Evolutionary conservation across 768 basidiomycete species (phyloP), one percentile per base, ranked within the genome.

Genomic region (Suillus weaverae): DNA sequence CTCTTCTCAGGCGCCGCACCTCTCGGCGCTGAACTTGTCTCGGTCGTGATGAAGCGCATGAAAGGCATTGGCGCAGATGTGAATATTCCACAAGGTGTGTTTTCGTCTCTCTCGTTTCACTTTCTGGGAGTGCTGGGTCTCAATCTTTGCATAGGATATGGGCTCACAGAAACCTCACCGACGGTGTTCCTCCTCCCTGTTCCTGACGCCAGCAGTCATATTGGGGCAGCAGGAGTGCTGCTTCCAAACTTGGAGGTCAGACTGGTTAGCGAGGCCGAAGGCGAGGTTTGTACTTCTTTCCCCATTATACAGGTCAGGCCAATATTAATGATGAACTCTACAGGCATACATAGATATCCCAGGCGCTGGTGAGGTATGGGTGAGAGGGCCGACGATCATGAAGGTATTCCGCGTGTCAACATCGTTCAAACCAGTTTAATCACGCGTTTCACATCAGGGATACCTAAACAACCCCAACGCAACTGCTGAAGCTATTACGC

Each of bases 121-220:
- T 16, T 59, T 18, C 5, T 7, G 18, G 38, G 38, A 57, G n/a
- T 20, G 16, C 13, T 16, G 33, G 10, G 36, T 55, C 44, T 60
- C 36, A 56, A 35, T 61, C 43, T 68, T 43, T 59, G 50, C 16
- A 55, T 68, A 88, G 90, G 89, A 1, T 93, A 88, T 63, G 90
- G 94, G 33, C 80, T 94, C 22, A 94, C 92, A 1, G 94, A 95
- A 76, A 94, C 92, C 1, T 90, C 91, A 0, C 92, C 91, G 0
- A 87, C 87, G 0, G 82, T 87, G 0, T 86, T 88, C 67, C 67
- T 90, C 3, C 79, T 91, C 9, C 80, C 85, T 1, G 57, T 72
- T 0, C 70, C 80, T 3, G 78, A 85, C 22, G 76, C 78, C 1
- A 64, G 76, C 14, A 72, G 80, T 20, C 90, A 87, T 67, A 73